These are phyloP conservation scores for Marchantia polymorpha DNA, from an alignment of 225 moss, liverwort and hornwort species.

Conservation along the genomic window DNA sequence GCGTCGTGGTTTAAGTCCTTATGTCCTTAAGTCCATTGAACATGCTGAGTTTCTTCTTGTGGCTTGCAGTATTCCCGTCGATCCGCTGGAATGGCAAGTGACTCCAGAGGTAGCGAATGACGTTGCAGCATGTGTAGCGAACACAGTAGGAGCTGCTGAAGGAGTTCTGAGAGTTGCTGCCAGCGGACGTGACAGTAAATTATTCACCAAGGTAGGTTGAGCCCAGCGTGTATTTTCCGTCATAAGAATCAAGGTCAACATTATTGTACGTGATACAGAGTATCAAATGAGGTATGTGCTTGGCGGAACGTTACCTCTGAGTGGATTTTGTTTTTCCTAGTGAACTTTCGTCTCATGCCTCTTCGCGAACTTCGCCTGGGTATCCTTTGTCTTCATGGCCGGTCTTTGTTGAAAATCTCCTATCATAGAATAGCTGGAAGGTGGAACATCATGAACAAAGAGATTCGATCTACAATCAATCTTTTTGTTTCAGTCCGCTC, in stretches of 20 bases:
- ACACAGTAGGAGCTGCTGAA: constrained; percentile 80
- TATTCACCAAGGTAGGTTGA: constrained; percentile 60
- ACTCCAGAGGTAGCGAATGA: constrained; percentile 62
- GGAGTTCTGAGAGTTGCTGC: constrained; percentile 89
- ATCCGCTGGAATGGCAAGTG: constrained; percentile 80
- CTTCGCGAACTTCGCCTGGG: not conserved
- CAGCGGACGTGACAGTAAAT: constrained; percentile 75
- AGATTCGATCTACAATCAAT: not conserved
- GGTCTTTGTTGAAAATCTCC: not conserved
- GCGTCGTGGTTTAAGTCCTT: too few relatives aligned
- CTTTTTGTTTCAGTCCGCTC: not conserved
- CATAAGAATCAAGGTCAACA: not conserved
- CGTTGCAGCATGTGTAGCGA: constrained; percentile 71
- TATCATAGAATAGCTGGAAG: not conserved
- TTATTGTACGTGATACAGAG: too few relatives aligned
- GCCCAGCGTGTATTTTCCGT: not conserved
- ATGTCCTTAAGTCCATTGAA: not conserved
- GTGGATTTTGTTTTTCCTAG: not conserved
- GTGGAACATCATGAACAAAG: not conserved
- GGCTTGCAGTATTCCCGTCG: constrained; percentile 51
- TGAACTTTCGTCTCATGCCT: not conserved
- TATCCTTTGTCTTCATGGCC: not conserved
- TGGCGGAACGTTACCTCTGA: too few relatives aligned
- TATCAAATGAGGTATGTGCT: too few relatives aligned
- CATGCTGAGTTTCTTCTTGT: not conserved